phyloP scores from a whole-genome alignment of 805 yeast species.

The Teunomyces gatunensis region DNA sequence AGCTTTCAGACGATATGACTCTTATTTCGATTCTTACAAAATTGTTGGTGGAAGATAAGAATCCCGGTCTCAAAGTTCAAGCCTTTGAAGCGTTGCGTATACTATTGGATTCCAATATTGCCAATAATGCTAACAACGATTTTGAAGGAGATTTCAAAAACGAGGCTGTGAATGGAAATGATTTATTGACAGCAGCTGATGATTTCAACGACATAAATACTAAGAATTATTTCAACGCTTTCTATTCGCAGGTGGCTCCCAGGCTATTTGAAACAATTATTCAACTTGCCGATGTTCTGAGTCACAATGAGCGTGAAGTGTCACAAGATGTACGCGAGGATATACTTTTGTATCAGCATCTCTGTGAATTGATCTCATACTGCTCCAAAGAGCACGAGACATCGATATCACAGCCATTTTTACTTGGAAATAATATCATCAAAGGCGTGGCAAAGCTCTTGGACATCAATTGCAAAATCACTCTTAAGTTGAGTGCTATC shows the following conservation, averaged over 20 bases:
- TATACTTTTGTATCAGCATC: slow-evolving; percentile 48
- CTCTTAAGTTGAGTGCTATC: slow-evolving; percentile 63
- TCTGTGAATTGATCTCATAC: slow-evolving; percentile 70
- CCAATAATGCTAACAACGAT: slow-evolving; percentile 14
- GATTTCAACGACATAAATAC: slow-evolving; percentile 35
- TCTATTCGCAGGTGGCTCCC: slow-evolving; percentile 64
- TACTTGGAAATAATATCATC: slow-evolving; percentile 58
- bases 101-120: slow-evolving; percentile 58
- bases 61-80: slow-evolving; percentile 75
- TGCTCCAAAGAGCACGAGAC: slow-evolving; percentile 65
- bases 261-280: slow-evolving; percentile 50
- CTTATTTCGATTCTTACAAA: slow-evolving; percentile 54
- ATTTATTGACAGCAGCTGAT: slow-evolving; percentile 9
- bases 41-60: slow-evolving; percentile 59
- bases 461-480: slow-evolving; percentile 39
- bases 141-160: slow-evolving; percentile 5
- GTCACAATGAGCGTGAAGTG: slow-evolving; percentile 5
- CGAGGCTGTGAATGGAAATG: not conserved
- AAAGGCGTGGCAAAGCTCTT: slow-evolving; percentile 54
- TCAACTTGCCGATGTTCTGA: slow-evolving; percentile 18
- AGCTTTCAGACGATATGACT: slow-evolving; percentile 56
- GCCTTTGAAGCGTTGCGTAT: slow-evolving; percentile 80
- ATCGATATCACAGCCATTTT: slow-evolving; percentile 55
- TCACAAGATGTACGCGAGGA: slow-evolving; percentile 20
- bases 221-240: slow-evolving; percentile 50